These are phyloP conservation scores for Themeda triandra DNA, from an alignment of 176 grass and related monocot genomes.

Conservation along the genomic window DNA sequence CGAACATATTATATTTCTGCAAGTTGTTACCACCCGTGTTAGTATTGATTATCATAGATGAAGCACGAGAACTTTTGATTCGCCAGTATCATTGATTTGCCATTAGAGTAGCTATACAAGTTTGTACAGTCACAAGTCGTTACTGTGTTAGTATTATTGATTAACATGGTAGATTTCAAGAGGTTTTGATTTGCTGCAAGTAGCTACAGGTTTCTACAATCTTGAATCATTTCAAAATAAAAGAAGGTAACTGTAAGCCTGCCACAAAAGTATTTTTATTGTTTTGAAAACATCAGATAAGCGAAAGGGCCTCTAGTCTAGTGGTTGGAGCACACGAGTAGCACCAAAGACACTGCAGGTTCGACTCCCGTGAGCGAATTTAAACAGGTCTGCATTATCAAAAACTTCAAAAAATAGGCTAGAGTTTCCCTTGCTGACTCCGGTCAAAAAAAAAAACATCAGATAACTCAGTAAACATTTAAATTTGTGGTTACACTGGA, in stretches of 20 bases:
- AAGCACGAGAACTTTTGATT: neutral
- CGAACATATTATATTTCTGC: slow-evolving; percentile 94
- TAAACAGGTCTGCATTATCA: too few species aligned
- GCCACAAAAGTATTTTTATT: neutral
- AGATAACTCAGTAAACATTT: neutral
- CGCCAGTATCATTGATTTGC: too few species aligned
- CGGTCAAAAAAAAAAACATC: too few species aligned
- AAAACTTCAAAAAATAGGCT: too few species aligned
- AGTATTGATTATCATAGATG: slow-evolving; percentile 23
- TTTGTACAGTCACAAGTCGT: neutral
- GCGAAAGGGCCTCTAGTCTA: too few species aligned
- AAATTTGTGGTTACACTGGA: neutral
- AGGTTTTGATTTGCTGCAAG: neutral
- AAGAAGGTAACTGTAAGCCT: neutral
- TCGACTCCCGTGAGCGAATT: too few species aligned
- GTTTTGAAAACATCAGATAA: neutral
- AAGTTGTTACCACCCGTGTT: slow-evolving; percentile 33
- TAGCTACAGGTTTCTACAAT: neutral
- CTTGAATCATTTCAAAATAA: neutral
- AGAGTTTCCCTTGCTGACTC: too few species aligned
- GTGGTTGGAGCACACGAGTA: too few species aligned
- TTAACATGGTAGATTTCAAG: slow-evolving; percentile 1
- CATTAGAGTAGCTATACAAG: neutral
- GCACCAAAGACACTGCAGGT: too few species aligned
- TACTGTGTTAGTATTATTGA: slow-evolving; percentile 17